Conservation (phyloP, 208 protist genomes). For the Naegleria gruberi region DNA sequence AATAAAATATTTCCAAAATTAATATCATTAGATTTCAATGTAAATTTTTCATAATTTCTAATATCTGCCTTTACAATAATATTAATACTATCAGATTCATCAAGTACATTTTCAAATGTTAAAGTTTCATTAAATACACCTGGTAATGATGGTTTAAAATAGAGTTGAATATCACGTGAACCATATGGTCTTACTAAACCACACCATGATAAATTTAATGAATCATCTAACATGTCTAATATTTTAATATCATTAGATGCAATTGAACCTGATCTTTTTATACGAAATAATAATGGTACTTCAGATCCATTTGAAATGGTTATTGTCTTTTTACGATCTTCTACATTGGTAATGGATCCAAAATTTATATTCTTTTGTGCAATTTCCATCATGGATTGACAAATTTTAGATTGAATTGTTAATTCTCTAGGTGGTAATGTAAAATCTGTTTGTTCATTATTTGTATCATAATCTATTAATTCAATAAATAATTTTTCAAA, state of each 20-base stretch:
- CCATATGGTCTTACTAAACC: constrained; percentile 10
- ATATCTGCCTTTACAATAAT: constrained; percentile 22
- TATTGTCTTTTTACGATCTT: constrained; percentile 18
- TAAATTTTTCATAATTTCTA: constrained; percentile 16
- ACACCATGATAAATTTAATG: background rate
- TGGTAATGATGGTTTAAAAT: constrained; percentile 20
- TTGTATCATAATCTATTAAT: background rate
- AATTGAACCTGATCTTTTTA: constrained; percentile 16
- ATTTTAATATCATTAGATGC: constrained; percentile 7
- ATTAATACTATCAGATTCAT: background rate
- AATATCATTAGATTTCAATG: background rate
- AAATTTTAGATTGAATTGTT: background rate
- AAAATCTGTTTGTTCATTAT: too few relatives aligned
- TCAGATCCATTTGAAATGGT: constrained; percentile 1
- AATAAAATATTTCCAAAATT: constrained; percentile 15
- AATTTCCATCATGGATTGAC: constrained; percentile 16
- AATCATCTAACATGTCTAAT: background rate
- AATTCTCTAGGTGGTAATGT: constrained; percentile 6
- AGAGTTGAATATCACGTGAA: constrained; percentile 8
- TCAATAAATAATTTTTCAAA: constrained; percentile 5
- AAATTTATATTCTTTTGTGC: constrained; percentile 27
- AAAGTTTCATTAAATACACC: constrained; percentile 23
- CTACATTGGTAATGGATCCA: background rate
- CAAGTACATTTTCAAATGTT: constrained; percentile 1
- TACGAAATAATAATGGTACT: constrained; percentile 2